These are phyloP conservation scores for Penium margaritaceum DNA, from an alignment of 139 green algal species.

Conservation along the genomic window DNA sequence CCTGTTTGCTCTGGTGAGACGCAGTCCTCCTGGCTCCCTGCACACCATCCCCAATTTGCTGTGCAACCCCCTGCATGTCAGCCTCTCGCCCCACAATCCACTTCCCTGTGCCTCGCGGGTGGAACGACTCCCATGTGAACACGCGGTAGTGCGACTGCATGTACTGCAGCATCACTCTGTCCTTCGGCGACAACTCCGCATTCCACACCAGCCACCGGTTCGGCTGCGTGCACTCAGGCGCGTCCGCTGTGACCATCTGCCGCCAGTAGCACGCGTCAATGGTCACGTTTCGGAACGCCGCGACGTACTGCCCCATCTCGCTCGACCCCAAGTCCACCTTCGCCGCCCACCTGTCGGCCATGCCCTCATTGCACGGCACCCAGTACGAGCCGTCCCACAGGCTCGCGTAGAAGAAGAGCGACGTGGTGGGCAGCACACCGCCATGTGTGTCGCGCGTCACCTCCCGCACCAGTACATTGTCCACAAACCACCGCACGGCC, in stretches of 20 bases:
- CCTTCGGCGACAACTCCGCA: background rate
- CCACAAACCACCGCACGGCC: background rate
- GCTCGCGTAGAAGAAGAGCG: background rate
- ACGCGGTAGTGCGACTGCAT: background rate
- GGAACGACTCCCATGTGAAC: too few species aligned
- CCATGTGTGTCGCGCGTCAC: background rate
- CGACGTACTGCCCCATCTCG: background rate
- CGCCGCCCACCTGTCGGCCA: background rate
- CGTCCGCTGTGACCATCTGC: background rate
- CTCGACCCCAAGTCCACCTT: background rate
- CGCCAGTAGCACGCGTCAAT: conserved; percentile 6
- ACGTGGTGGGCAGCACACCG: background rate
- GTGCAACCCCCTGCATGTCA: too few species aligned
- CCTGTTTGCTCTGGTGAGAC: too few species aligned
- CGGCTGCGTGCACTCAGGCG: background rate
- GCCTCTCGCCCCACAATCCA: too few species aligned
- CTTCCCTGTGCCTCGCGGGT: too few species aligned
- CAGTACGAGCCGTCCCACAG: background rate
- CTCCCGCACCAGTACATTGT: background rate
- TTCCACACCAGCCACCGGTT: background rate
- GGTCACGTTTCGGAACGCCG: background rate
- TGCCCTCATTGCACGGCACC: background rate
- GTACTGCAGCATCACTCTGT: background rate
- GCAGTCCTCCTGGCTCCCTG: too few species aligned
- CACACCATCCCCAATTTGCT: too few species aligned